Evolutionary conservation across 768 basidiomycete species (phyloP), one percentile per base, ranked within the genome.

Genomic region (Guyanaporus albipodus): DNA sequence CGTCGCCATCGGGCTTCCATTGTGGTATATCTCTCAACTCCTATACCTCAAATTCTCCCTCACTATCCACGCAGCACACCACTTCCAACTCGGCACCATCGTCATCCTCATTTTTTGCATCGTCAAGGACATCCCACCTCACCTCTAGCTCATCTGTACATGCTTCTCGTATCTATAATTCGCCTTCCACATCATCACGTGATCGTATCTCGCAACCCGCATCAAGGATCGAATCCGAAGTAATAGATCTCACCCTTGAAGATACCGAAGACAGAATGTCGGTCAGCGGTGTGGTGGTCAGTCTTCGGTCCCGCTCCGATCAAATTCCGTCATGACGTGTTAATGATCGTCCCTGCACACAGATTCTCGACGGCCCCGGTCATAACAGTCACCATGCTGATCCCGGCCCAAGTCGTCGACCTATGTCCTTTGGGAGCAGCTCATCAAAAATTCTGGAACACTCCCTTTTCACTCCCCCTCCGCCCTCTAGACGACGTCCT

Each of bases 401-500:
- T 23, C 46, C 48, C n/a, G 34, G 50, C 27, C n/a, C 59, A 28
- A 50, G 51, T 21, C 42, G 38, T 32, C 41, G 4, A 0, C 18
- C 22, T 17, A 9, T 8, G 3, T n/a, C 48, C 15, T 50, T 49
- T 14, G 10, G 12, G 12, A 26, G 2, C 14, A 46, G 48, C 33
- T 39, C 65, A 5, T 38, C 53, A 4, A 38, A 53, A 17, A 42
- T 35, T 19, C 34, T 5, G 3, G 44, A 57, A 18, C 49, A 39
- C 8, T 64, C 59, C 9, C 61, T 67, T 33, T 66, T 66, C 38
- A 66, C 64, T 0, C 66, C 66, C 21, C 61, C 64, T 11, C 55
- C 57, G 4, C 46, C 32, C 6, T 26, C 44, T 7, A 55, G 36
- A 38, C 49, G 27, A 40, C 63, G 50, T 1, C 17, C 42, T 3